Conservation (phyloP, 768 basidiomycete genomes). For the Suillus placidus region DNA sequence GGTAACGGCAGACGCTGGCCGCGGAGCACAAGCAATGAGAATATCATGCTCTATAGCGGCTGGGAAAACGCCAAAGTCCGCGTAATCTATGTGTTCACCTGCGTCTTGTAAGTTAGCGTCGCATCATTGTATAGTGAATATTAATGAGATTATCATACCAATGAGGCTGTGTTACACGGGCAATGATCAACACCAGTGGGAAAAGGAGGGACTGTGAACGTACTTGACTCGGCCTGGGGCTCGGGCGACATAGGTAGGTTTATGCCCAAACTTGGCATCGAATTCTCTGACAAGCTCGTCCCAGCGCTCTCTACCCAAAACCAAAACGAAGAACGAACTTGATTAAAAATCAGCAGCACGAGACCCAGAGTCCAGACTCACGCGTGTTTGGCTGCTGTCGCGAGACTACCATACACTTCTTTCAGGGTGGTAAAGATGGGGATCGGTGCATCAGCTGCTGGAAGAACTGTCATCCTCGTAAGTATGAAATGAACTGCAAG, state of each 20-base stretch:
- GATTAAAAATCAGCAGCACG: background rate
- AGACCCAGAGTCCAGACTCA: slow-evolving; percentile 21
- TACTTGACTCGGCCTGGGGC: slow-evolving; percentile 86
- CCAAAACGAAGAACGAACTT: background rate
- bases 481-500: background rate
- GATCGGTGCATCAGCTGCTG: slow-evolving; percentile 55
- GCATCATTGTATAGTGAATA: background rate
- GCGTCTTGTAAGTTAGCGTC: slow-evolving; percentile 21
- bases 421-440: slow-evolving; percentile 62
- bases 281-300: slow-evolving; percentile 64
- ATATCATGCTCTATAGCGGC: slow-evolving; percentile 86
- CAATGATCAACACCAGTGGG: slow-evolving; percentile 1
- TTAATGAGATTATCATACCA: slow-evolving; percentile 32
- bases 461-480: background rate
- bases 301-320: slow-evolving; percentile 52
- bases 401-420: slow-evolving; percentile 56
- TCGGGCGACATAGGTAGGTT: slow-evolving; percentile 69
- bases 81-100: slow-evolving; percentile 88
- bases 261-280: slow-evolving; percentile 61
- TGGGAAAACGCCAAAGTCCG: slow-evolving; percentile 81
- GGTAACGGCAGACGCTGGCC: slow-evolving; percentile 16
- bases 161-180: slow-evolving; percentile 33
- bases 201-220: slow-evolving; percentile 14
- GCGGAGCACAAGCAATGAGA: slow-evolving; percentile 73
- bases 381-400: slow-evolving; percentile 57